Conservation (phyloP, 2,329 filamentous ascomycete species). For the Aspergillus sp. region DNA sequence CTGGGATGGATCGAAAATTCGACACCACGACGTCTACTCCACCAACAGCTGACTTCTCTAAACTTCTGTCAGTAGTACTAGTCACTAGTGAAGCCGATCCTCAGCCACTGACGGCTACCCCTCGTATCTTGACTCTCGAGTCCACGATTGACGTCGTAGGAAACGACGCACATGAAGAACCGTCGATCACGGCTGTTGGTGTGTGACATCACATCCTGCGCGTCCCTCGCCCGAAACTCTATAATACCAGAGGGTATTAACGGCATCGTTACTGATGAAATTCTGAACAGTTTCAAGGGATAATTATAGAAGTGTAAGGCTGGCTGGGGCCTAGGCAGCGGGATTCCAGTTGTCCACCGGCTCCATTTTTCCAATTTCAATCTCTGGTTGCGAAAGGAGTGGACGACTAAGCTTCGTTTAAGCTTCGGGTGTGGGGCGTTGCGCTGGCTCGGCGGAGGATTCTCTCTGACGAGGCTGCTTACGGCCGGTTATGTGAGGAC, state of each 20-base stretch:
- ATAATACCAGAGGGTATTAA: neutral
- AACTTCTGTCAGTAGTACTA: neutral
- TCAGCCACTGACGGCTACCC: neutral
- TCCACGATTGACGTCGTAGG: neutral
- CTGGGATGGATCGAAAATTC: neutral
- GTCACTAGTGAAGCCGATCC: neutral
- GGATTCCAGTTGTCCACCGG: neutral
- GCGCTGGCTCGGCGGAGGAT: neutral
- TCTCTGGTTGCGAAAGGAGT: neutral
- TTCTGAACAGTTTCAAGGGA: neutral
- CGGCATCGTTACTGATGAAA: neutral
- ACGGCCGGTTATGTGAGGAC: neutral
- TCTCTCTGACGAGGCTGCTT: neutral
- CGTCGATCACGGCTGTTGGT: neutral
- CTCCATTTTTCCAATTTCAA: neutral
- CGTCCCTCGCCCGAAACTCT: neutral
- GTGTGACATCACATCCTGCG: neutral
- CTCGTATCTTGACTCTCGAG: neutral
- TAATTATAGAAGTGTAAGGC: neutral
- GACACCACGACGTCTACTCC: neutral
- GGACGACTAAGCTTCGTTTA: constrained; percentile 5
- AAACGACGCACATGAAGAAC: neutral
- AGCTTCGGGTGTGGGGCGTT: constrained; percentile 4
- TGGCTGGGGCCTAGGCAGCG: constrained; percentile 2
- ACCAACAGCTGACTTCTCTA: neutral